Conservation (phyloP, 2,329 filamentous ascomycete genomes). For the Pestalotiopsis sp. region DNA sequence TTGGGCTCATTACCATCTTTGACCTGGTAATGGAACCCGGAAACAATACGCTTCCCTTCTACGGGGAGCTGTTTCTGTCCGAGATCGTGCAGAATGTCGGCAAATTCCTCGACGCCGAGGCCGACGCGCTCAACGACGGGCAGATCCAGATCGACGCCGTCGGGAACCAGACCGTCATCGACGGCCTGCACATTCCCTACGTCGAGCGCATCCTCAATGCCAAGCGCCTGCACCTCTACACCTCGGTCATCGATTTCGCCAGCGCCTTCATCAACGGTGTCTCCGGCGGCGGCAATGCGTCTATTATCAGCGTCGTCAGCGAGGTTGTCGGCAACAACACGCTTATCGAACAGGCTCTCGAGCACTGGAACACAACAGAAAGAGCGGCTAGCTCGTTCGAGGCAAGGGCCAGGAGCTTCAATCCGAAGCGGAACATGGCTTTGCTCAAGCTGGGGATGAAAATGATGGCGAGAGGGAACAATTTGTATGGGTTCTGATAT, state of each 20-base stretch:
- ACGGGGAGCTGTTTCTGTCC: conserved; percentile 43
- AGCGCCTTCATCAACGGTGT: conserved; percentile 28
- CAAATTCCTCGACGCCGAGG: conserved; percentile 40
- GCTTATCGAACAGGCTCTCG: conserved; percentile 37
- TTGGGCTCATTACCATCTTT: conserved; percentile 41
- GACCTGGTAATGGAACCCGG: conserved; percentile 43
- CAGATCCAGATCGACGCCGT: conserved; percentile 42
- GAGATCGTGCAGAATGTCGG: conserved; percentile 43
- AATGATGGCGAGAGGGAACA: background rate
- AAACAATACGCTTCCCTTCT: conserved; percentile 44
- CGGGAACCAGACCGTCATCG: conserved; percentile 43
- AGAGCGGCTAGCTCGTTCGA: background rate
- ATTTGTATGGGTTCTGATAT: background rate
- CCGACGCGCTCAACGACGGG: conserved; percentile 37
- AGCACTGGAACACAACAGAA: conserved; percentile 34
- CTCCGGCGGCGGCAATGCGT: conserved; percentile 19
- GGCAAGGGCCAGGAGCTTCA: background rate
- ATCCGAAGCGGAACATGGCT: background rate
- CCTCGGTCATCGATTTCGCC: background rate
- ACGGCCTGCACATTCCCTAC: conserved; percentile 45
- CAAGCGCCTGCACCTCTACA: conserved; percentile 23
- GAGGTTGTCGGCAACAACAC: conserved; percentile 42
- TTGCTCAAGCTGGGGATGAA: conserved; percentile 1
- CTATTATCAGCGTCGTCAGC: conserved; percentile 35
- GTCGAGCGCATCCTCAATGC: conserved; percentile 44